These are phyloP conservation scores for Zygosaccharomyces lentus DNA, from an alignment of 805 yeast genomes.

Conservation along the genomic window DNA sequence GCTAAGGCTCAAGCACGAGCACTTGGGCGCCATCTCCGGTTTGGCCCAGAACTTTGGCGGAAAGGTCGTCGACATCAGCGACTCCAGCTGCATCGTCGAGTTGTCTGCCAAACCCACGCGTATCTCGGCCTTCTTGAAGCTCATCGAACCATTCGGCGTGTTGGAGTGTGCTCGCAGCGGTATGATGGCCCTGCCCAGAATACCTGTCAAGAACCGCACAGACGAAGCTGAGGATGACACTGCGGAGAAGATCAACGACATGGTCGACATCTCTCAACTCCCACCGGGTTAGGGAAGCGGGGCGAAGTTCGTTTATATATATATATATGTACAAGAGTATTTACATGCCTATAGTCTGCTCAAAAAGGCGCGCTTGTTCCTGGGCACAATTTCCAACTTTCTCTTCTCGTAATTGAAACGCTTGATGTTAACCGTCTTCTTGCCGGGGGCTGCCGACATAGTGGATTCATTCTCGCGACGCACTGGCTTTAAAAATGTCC, in stretches of 20 bases:
- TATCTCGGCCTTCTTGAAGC: constrained; percentile 77
- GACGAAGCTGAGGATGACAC: constrained; percentile 53
- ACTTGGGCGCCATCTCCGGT: constrained; percentile 76
- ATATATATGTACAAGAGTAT: constrained; percentile 7
- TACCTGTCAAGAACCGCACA: constrained; percentile 63
- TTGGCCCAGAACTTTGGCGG: constrained; percentile 89
- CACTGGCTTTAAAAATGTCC: constrained; percentile 51
- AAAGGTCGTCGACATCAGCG: constrained; percentile 84
- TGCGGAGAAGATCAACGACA: constrained; percentile 47
- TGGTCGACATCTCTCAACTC: constrained; percentile 81
- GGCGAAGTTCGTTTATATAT: not conserved
- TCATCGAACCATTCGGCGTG: constrained; percentile 93
- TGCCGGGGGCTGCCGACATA: constrained; percentile 38
- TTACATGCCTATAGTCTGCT: constrained; percentile 19
- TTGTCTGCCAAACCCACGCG: constrained; percentile 91
- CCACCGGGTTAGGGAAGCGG: constrained; percentile 79
- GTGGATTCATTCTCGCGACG: constrained; percentile 46
- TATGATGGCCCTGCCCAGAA: constrained; percentile 97
- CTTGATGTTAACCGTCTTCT: constrained; percentile 48
- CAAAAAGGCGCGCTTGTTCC: constrained; percentile 49
- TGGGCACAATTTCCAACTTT: constrained; percentile 48
- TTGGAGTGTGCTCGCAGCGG: constrained; percentile 96
- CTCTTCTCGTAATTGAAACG: constrained; percentile 59
- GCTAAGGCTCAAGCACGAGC: constrained; percentile 87
- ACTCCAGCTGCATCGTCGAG: constrained; percentile 91